Base-by-base conservation (phyloP, 176 grass and related monocot species). In the Bonia amplexicaulis region DNA sequence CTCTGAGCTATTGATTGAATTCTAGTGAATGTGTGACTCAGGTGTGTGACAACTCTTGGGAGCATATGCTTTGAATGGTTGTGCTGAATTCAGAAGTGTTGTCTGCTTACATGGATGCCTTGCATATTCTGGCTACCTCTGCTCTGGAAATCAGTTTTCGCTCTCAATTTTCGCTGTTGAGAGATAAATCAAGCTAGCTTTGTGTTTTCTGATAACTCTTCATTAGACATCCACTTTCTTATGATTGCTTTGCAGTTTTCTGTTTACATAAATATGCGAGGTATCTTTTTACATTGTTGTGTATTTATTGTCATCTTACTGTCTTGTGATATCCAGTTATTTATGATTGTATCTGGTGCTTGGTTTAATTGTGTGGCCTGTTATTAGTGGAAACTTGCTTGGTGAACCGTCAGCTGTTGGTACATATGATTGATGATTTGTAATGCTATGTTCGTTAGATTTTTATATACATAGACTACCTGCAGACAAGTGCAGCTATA, bases 1-100 rank as follows among this genome's bases (percentile, higher is more conserved):
- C 63, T 81, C 74, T 93, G 91, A 93, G 85, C 76, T 87, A 88
- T 93, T 92, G 83, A 88, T 87, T 92, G 83, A 89, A 77, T 88
- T 95, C 76, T 88, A 83, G 91, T 92, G 80, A 82, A 88, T 90
- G 90, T 92, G 80, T 95, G 59, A 90, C 82, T 95, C 93, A 95
- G 93, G 93, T 95, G 52, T 90, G 65, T 95, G 90, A 86, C 90
- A 85, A 90, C 83, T 90, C 81, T 90, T 95, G 88, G 93, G 88
- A 88, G 92, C 85, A 84, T 88, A 41, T 95, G 66, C 82, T 95
- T 93, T 95, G 90, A 90, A 90, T 92, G 90, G 88, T 95, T 92
- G 90, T 95, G 93, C 90, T 89, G 90, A 92, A 92, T 95, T 92
- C 85, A 82, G 92, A 91, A 86, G 85, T 93, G 85, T 94, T 91